Evolutionary conservation across 2,329 filamentous ascomycete genomes (phyloP), one percentile per base, ranked within the genome.

Genomic region (Ophiostoma novo-ulmi): DNA sequence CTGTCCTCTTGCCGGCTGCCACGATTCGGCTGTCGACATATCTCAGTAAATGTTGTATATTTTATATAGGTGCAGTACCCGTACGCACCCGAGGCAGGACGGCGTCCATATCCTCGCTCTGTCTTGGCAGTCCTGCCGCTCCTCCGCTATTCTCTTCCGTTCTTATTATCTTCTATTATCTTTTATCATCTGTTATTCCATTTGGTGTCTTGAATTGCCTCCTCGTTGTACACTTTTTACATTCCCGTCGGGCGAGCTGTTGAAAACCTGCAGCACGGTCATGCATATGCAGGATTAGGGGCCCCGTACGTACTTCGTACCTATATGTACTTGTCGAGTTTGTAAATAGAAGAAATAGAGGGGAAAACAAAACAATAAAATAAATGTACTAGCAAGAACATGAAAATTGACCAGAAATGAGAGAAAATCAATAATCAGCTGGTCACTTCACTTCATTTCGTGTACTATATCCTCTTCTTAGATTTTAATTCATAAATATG

Each of bases 251-350:
- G 26, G 58, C 26, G 17, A 52, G 5, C 44, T 52, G 55, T 31
- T 61, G 55, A 35, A 14, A 61, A 17, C 55, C 26, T 36, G 58
- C 58, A 63, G 58, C 58, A 22, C n/a, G 52, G 58, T 63, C 58
- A 35, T 63, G 58, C 58, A 63, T 35, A 63, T 63, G 58, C 58
- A 63, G 58, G 26, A 22, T 20, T 35, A 10, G 26, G 26, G 13
- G 44, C 44, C 17, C 22, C 2, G 58, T 39, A 4, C 14, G 26
- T 35, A 38, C 5, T 35, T 14, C 61, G 13, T 39, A 52, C 44
- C 39, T 44, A n/a, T n/a, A n/a, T n/a, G n/a, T n/a, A 20, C 17
- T 7, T 20, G 44, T 48, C 17, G 31, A 20, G 20, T n/a, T 7
- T 20, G 8, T 17, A 48, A 20, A 7, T 48, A 58, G 52, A 26